Conservation (phyloP, 129 eudicot genomes). For the Calendula officinalis region DNA sequence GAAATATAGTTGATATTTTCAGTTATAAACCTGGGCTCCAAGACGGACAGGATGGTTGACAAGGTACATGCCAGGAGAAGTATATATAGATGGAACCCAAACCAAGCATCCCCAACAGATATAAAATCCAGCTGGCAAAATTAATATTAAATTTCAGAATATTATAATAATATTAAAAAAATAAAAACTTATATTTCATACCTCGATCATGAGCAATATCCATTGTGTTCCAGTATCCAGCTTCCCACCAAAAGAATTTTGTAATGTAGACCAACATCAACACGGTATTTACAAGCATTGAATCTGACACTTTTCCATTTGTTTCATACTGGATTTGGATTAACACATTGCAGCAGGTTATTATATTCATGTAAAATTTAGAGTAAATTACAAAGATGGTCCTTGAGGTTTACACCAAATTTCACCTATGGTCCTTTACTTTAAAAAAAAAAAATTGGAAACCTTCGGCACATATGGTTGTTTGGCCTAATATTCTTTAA, state of each 20-base stretch:
- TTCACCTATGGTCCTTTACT: too few relatives aligned
- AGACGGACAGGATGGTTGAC: slow-evolving; percentile 93
- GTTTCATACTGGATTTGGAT: slow-evolving; percentile 82
- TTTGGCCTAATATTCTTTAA: too few relatives aligned
- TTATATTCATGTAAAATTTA: too few relatives aligned
- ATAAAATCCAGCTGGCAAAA: slow-evolving; percentile 88
- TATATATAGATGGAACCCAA: slow-evolving; percentile 91
- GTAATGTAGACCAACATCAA: slow-evolving; percentile 87
- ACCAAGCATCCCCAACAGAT: slow-evolving; percentile 99
- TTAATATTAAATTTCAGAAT: neutral
- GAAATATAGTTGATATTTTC: neutral
- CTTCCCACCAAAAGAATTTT: slow-evolving; percentile 99
- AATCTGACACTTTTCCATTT: slow-evolving; percentile 73
- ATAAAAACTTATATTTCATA: slow-evolving; percentile 23
- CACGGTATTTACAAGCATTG: slow-evolving; percentile 83
- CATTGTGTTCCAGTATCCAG: slow-evolving; percentile 99
- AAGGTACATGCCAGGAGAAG: slow-evolving; percentile 99
- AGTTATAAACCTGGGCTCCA: slow-evolving; percentile 65
- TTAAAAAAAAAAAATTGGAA: too few relatives aligned
- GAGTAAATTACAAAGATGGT: too few relatives aligned
- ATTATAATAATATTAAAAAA: neutral
- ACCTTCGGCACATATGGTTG: too few relatives aligned
- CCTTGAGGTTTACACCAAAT: too few relatives aligned
- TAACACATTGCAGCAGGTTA: too few relatives aligned
- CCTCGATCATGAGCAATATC: slow-evolving; percentile 99